Conservation (phyloP, 495 filamentous ascomycete species). For the Penicillium tannophilum region DNA sequence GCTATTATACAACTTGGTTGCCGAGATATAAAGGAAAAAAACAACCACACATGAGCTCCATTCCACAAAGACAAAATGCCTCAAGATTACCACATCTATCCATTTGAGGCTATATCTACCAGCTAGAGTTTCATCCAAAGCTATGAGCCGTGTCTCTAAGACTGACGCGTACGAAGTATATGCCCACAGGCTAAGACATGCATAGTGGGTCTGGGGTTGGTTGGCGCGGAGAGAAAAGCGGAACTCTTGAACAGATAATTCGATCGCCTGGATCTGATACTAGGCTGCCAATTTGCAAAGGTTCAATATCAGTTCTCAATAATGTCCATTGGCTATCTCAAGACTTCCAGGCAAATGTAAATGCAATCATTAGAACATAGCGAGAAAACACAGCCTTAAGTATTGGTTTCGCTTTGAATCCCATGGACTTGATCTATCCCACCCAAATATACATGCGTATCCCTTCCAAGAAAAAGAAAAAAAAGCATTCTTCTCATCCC, state of each 20-base stretch:
- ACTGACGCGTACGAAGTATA: neutral
- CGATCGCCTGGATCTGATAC: neutral
- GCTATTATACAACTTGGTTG: no score
- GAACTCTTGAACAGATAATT: neutral
- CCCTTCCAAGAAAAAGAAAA: constrained; percentile 12
- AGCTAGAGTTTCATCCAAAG: neutral
- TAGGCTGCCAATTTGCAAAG: neutral
- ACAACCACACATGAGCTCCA: no score
- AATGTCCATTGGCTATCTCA: constrained; percentile 25
- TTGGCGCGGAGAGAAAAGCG: neutral
- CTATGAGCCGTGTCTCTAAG: neutral
- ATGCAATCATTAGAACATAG: constrained; percentile 26
- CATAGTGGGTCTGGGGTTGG: neutral
- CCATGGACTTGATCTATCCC: constrained; percentile 24
- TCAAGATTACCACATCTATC: neutral
- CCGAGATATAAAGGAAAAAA: no score
- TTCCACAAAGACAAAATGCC: no score
- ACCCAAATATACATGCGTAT: constrained; percentile 25
- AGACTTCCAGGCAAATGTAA: constrained; percentile 24
- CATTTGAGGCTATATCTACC: neutral
- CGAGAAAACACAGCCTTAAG: constrained; percentile 16
- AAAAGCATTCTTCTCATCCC: constrained; percentile 9
- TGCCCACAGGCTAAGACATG: neutral
- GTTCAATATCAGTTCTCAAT: neutral
- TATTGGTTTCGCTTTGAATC: constrained; percentile 21